phyloP scores from a whole-genome alignment of 1,284 basidiomycete species.

The Pseudozyma sp. region DNA sequence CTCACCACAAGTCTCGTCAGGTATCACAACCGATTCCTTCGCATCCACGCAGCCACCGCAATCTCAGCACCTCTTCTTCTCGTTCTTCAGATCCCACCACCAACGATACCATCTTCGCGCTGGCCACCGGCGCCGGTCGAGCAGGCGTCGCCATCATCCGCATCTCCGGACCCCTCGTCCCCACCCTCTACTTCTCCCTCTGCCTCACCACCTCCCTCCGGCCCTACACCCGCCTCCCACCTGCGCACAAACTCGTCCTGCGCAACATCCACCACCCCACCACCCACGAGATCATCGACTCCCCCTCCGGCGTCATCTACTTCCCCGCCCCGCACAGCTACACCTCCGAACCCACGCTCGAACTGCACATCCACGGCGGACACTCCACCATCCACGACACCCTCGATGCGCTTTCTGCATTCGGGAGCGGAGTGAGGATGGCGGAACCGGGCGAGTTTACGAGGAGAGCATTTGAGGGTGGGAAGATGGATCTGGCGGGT shows the following conservation, averaged over 20 bases:
- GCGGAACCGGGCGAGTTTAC: constrained; percentile 90
- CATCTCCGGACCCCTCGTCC: constrained; percentile 80
- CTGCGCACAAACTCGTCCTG: constrained; percentile 78
- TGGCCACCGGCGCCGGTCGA: constrained; percentile 84
- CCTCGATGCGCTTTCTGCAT: constrained; percentile 73
- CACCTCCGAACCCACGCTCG: constrained; percentile 83
- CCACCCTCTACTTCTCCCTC: constrained; percentile 75
- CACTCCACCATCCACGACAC: constrained; percentile 80
- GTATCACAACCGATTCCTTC: too few species aligned
- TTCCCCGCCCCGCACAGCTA: constrained; percentile 81
- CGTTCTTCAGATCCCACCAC: background rate
- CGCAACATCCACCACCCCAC: constrained; percentile 78
- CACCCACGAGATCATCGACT: constrained; percentile 78
- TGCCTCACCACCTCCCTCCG: constrained; percentile 66
- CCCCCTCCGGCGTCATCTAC: constrained; percentile 79
- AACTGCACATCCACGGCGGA: constrained; percentile 89
- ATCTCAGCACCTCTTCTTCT: background rate
- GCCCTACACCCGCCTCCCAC: constrained; percentile 61
- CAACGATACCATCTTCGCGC: constrained; percentile 80
- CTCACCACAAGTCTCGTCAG: too few species aligned
- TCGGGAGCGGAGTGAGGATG: constrained; percentile 73
- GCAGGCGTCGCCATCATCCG: constrained; percentile 84
- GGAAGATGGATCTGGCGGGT: constrained; percentile 83
- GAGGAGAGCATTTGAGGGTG: constrained; percentile 80
- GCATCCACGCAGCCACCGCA: background rate